Evolutionary conservation across 257 asterid genomes (phyloP).

Genomic region (Penstemon eatonii): DNA sequence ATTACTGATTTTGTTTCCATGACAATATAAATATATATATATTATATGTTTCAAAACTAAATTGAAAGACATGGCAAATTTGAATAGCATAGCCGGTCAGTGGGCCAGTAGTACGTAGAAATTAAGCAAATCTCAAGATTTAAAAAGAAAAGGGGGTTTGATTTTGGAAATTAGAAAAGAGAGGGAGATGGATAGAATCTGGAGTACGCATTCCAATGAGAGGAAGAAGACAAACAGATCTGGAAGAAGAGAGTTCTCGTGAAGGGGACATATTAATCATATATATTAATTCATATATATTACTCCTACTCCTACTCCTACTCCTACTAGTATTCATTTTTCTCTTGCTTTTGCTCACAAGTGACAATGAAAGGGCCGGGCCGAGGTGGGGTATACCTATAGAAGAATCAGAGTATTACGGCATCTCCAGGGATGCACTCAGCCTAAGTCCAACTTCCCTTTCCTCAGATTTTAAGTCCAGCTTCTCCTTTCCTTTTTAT

Average conservation of each 20-base stretch:
- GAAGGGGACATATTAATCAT: conserved; percentile 43
- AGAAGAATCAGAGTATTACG: no score
- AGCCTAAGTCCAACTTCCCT: no score
- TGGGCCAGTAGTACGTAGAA: not conserved
- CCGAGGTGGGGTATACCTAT: no score
- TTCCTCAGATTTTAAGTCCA: no score
- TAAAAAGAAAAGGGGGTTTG: not conserved
- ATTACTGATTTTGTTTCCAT: not conserved
- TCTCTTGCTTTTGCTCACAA: conserved; percentile 12
- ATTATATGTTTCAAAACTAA: no score
- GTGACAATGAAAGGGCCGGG: not conserved
- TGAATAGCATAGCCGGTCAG: no score
- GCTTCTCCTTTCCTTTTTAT: no score
- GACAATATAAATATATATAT: not conserved
- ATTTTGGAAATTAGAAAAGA: conserved; percentile 12
- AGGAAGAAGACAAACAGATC: conserved; percentile 48
- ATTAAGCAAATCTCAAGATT: not conserved
- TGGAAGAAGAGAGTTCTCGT: conserved; percentile 60
- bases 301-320: no score
- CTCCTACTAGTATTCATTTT: not conserved
- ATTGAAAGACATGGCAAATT: no score
- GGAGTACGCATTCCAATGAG: conserved; percentile 54
- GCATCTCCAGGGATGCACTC: no score
- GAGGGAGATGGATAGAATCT: conserved; percentile 32
- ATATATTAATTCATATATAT: not conserved